Conservation (phyloP, 73 alveolate genomes). For the Tetrahymena borealis region DNA sequence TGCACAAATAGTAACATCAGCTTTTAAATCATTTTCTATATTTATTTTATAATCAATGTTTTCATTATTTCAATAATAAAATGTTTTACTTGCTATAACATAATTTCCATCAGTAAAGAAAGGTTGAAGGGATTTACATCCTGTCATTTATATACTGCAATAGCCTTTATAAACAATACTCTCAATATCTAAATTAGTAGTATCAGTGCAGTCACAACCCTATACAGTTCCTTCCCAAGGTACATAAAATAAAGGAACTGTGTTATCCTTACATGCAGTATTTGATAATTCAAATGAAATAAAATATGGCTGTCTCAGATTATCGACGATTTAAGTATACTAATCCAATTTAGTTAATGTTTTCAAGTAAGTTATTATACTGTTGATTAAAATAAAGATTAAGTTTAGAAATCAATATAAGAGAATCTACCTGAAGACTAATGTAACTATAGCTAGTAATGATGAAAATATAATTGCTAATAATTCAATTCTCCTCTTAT, state of each 20-base stretch:
- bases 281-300: background rate
- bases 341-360: background rate
- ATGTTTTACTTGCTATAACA: too few species aligned
- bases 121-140: background rate
- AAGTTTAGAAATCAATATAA: too few species aligned
- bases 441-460: too few species aligned
- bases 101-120: background rate
- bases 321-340: background rate
- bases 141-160: background rate
- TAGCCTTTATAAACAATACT: background rate
- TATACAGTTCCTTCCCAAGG: background rate
- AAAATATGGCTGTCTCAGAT: background rate
- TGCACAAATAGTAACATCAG: background rate
- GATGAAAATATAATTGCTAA: too few species aligned
- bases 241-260: background rate
- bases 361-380: background rate
- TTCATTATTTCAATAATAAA: too few species aligned
- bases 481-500: too few species aligned
- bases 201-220: background rate
- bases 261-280: background rate
- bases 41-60: background rate
- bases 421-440: too few species aligned
- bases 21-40: background rate
- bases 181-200: background rate
- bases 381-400: too few species aligned